Base-by-base conservation (phyloP, 2,329 filamentous ascomycete genomes). In the Paradendryphiella salina region DNA sequence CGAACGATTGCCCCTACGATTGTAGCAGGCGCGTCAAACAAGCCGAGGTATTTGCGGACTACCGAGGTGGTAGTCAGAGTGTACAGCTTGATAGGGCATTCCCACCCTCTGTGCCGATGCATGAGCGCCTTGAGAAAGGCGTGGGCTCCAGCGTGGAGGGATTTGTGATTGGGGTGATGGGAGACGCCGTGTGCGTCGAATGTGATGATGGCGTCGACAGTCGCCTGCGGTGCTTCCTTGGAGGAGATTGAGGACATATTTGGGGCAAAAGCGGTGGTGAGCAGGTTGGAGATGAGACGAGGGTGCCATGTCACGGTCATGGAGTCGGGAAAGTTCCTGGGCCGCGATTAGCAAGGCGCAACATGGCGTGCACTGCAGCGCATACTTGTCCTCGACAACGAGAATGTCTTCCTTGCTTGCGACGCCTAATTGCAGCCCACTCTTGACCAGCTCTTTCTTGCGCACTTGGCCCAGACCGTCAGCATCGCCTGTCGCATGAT, bases 101-200 rank as follows among this genome's bases (percentile, higher is more conserved):
- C 76, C 80, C 83, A 88, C 1, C 85, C 87, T 4, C 82, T 72
- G 60, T 83, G 80, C 47, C 82, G 81, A 41, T 81, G 80, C 73
- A 87, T 83, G 42, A 96, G 80, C 6, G 79, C 73, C 43, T 80
- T 76, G 46, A 95, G 72, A 71, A 96, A 97, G 40, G 82, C 74
- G 37, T 83, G 82, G 5, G 90, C 89, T 50, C 93, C 94, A 71
- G 89, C 82, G 76, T 91, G 91, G 7, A 97, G 83, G 5, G 91
- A 91, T 57, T 89, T 88, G 77, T 99, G 94, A 78, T 99, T 99
- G 17, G 91, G 90, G 74, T 99, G 94, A 35, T 84, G 83, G 51
- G 90, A 96, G 40, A 99, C 81, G 52, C 94, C 94, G 40, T 75
- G 59, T n/a, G 74, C 70, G 76, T 99, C 94, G 70, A 99, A 99